phyloP scores from a whole-genome alignment of 768 basidiomycete species.

The Podaxis sp. region DNA sequence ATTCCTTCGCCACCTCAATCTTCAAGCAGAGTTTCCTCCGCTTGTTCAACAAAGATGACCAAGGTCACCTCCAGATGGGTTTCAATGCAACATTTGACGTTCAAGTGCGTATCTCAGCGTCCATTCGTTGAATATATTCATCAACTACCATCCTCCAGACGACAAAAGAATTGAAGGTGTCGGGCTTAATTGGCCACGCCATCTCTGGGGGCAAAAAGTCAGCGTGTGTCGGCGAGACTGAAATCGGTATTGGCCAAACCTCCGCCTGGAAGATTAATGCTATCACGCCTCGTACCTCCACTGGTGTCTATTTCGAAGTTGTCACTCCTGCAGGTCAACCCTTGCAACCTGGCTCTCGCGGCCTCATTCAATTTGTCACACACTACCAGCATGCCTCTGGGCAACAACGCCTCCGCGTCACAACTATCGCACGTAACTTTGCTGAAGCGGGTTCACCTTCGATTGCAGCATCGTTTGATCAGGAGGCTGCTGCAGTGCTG shows the following conservation, averaged over 20 bases:
- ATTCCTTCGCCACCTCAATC: conserved; percentile 95
- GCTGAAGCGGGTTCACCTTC: conserved; percentile 95
- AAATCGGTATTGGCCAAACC: conserved; percentile 98
- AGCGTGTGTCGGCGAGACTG: conserved; percentile 94
- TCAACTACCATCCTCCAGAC: conserved; percentile 47
- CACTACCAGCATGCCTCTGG: conserved; percentile 98
- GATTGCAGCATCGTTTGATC: conserved; percentile 93
- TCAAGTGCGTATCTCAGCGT: conserved; percentile 47
- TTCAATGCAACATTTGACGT: conserved; percentile 99
- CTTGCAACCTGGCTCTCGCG: conserved; percentile 82
- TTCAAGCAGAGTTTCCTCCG: conserved; percentile 98
- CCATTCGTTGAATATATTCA: background rate
- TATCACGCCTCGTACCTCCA: conserved; percentile 81
- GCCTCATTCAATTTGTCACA: conserved; percentile 96
- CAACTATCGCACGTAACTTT: conserved; percentile 95
- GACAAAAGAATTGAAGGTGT: conserved; percentile 97
- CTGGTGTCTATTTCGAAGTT: conserved; percentile 96
- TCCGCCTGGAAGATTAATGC: conserved; percentile 98
- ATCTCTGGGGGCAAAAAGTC: conserved; percentile 98
- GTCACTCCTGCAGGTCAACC: conserved; percentile 96
- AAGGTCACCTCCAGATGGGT: conserved; percentile 92
- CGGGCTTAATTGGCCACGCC: conserved; percentile 95
- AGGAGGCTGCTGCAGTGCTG: conserved; percentile 94
- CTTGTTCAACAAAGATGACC: conserved; percentile 87
- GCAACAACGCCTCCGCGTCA: conserved; percentile 94